A percentile compares a stretch with the other conserved stretches of the same genome.
These are phyloP conservation scores for Tulasnella sp. DNA, from an alignment of 768 basidiomycete species.

Conservation along the genomic window DNA sequence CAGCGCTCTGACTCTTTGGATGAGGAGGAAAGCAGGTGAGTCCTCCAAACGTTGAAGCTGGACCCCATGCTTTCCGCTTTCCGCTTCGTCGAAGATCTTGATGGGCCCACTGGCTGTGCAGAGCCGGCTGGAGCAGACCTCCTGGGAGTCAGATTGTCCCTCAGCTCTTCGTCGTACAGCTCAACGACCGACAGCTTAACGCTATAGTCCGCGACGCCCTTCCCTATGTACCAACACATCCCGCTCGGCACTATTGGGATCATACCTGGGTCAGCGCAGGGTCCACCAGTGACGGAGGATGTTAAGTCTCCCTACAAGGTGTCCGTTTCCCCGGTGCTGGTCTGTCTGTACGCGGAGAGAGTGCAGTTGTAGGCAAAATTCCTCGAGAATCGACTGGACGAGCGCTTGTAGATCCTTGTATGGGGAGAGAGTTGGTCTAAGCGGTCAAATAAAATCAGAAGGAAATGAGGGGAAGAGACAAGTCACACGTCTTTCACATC, in stretches of 20 bases:
- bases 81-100: conserved; percentile 88
- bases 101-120: conserved; percentile 73
- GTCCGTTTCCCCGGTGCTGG: conserved; percentile 98
- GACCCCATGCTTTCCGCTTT: conserved; percentile 59
- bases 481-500: no score
- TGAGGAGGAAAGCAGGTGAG: no score
- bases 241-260: conserved; percentile 88
- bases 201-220: conserved; percentile 65
- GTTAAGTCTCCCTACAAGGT: conserved; percentile 96
- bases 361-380: conserved; percentile 98
- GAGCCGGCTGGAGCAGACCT: conserved; percentile 53
- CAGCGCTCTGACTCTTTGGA: no score
- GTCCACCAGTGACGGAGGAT: conserved; percentile 75
- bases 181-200: conserved; percentile 93
- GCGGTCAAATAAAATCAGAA: no score
- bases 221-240: conserved; percentile 80
- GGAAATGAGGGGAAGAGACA: no score
- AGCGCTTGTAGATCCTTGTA: conserved; percentile 84
- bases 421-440: no score
- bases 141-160: conserved; percentile 81
- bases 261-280: conserved; percentile 85
- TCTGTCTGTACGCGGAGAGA: conserved; percentile 96
- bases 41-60: conserved; percentile 95
- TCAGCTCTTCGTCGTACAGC: conserved; percentile 95
- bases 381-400: conserved; percentile 82